These are phyloP conservation scores for Dendrobium huoshanense DNA, from an alignment of 106 monocot genomes.

Conservation along the genomic window DNA sequence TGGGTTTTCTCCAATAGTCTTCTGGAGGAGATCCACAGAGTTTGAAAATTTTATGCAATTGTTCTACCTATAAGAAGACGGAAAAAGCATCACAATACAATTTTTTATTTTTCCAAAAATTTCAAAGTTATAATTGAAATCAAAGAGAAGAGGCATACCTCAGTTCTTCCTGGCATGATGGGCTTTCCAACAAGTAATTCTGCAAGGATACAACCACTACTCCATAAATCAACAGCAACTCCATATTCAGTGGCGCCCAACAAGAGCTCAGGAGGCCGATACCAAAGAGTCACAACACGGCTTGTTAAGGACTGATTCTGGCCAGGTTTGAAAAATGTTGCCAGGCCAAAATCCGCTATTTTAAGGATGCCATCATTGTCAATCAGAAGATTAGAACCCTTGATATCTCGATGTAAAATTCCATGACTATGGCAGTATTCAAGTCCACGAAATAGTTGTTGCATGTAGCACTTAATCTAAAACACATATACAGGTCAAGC, in stretches of 20 bases:
- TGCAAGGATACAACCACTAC: slow-evolving; percentile 58
- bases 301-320: slow-evolving; percentile 47
- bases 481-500: slow-evolving; percentile 1
- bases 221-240: slow-evolving; percentile 60
- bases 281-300: slow-evolving; percentile 63
- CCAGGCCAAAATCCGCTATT: slow-evolving; percentile 62
- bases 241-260: slow-evolving; percentile 51
- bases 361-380: slow-evolving; percentile 47
- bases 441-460: slow-evolving; percentile 52
- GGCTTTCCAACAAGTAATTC: slow-evolving; percentile 59
- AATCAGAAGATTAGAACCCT: slow-evolving; percentile 55
- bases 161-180: slow-evolving; percentile 64
- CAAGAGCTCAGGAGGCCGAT: slow-evolving; percentile 63
- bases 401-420: slow-evolving; percentile 56
- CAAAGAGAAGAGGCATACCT: slow-evolving; percentile 26
- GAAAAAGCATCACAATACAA: neutral
- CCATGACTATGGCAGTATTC: slow-evolving; percentile 54
- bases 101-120: no score
- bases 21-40: slow-evolving; percentile 68
- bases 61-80: slow-evolving; percentile 45
- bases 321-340: slow-evolving; percentile 38
- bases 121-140: neutral
- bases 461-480: slow-evolving; percentile 57
- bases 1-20: slow-evolving; percentile 58
- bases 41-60: slow-evolving; percentile 73